Evolutionary conservation across 768 basidiomycete species (phyloP).

Genomic region (Amanita polypyramis): DNA sequence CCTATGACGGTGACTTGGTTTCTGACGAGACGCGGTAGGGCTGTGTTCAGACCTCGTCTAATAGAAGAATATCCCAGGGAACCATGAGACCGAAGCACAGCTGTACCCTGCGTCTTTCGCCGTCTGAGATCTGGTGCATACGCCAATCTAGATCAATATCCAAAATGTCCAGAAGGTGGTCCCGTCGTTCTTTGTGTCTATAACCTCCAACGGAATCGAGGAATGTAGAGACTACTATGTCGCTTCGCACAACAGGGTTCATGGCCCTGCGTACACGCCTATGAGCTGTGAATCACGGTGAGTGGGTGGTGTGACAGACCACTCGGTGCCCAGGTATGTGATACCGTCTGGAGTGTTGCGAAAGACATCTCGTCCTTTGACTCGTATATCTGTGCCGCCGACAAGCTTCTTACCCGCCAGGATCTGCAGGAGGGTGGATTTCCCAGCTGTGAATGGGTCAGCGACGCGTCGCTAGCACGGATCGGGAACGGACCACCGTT

Average conservation of each 20-base stretch:
- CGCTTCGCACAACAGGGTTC: slow-evolving; percentile 92
- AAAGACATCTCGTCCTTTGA: slow-evolving; percentile 84
- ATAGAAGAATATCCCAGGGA: slow-evolving; percentile 84
- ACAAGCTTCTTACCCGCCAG: slow-evolving; percentile 88
- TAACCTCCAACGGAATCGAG: slow-evolving; percentile 98
- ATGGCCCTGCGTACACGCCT: slow-evolving; percentile 57
- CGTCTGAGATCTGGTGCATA: slow-evolving; percentile 94
- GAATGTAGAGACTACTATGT: slow-evolving; percentile 88
- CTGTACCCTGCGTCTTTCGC: slow-evolving; percentile 86
- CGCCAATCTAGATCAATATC: slow-evolving; percentile 96
- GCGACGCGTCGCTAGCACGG: slow-evolving; percentile 6
- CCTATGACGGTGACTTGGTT: slow-evolving; percentile 31
- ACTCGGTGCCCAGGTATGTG: slow-evolving; percentile 89
- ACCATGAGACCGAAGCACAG: slow-evolving; percentile 94
- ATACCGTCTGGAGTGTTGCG: slow-evolving; percentile 74
- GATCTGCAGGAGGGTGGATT: slow-evolving; percentile 92
- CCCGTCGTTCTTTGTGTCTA: slow-evolving; percentile 80
- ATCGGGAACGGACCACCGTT: slow-evolving; percentile 68
- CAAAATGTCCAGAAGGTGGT: slow-evolving; percentile 78
- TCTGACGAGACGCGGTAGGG: slow-evolving; percentile 5
- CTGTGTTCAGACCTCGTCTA: slow-evolving; percentile 68
- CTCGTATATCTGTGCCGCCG: slow-evolving; percentile 46
- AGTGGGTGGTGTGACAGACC: slow-evolving; percentile 34
- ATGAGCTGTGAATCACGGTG: slow-evolving; percentile 2
- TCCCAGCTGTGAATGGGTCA: slow-evolving; percentile 51